Evolutionary conservation across 768 basidiomycete species (phyloP).

Genomic region (Favolaschia claudopus): DNA sequence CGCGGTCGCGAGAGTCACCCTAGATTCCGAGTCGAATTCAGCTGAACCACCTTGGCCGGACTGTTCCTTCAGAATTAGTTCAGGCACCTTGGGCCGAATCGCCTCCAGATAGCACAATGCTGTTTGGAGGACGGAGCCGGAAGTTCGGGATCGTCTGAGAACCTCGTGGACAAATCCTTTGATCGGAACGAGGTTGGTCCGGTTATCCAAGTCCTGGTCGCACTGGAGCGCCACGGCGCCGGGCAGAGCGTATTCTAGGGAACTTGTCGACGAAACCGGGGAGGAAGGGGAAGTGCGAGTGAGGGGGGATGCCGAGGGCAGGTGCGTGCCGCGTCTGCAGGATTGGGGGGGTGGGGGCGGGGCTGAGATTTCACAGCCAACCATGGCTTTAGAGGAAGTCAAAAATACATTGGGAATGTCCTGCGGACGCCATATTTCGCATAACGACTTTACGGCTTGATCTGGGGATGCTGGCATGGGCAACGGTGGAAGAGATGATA

Average conservation of each 20-base stretch:
- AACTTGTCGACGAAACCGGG: conserved; percentile 35
- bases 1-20: conserved; percentile 51
- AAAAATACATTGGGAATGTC: conserved; percentile 71
- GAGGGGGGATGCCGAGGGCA: conserved; percentile 61
- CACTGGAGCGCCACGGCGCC: conserved; percentile 26
- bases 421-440: conserved; percentile 83
- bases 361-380: conserved; percentile 27
- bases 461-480: conserved; percentile 50
- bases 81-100: conserved; percentile 74
- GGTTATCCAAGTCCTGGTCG: conserved; percentile 34
- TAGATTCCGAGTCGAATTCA: conserved; percentile 50
- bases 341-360: conserved; percentile 17
- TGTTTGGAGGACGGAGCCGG: conserved; percentile 84
- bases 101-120: conserved; percentile 90
- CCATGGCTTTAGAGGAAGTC: conserved; percentile 40
- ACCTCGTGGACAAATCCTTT: conserved; percentile 89
- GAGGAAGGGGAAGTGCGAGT: conserved; percentile 43
- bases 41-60: conserved; percentile 48
- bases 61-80: conserved; percentile 62
- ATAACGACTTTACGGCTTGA: conserved; percentile 79
- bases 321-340: conserved; percentile 45
- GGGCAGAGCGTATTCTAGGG: conserved; percentile 35
- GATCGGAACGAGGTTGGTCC: conserved; percentile 61
- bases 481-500: conserved; percentile 11
- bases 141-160: conserved; percentile 84